These are phyloP conservation scores for Dendrobium catenatum DNA, from an alignment of 106 monocot genomes.

Conservation along the genomic window DNA sequence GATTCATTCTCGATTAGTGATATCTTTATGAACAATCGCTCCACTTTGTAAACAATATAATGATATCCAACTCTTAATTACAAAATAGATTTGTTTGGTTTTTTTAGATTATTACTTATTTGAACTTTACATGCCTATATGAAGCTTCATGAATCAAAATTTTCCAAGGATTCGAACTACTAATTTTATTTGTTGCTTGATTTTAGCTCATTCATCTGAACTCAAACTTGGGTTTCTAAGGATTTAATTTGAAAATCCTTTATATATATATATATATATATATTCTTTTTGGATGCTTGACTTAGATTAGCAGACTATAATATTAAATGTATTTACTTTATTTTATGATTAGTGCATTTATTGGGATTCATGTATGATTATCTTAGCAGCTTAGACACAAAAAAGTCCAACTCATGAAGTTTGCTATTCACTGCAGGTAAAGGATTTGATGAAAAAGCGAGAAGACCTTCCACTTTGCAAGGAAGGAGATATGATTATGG, in stretches of 20 bases:
- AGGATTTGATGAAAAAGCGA: slow-evolving; percentile 35
- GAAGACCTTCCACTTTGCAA: slow-evolving; percentile 74
- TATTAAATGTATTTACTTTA: not conserved
- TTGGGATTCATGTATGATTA: not conserved
- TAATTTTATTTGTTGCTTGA: not conserved
- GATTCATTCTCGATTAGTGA: no score
- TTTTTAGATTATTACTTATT: not conserved
- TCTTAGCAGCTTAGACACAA: not conserved
- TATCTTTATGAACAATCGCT: no score
- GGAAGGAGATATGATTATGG: slow-evolving; percentile 85
- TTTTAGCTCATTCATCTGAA: not conserved
- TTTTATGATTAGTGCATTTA: not conserved
- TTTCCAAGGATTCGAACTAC: not conserved
- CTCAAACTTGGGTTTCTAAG: not conserved
- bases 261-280: not conserved
- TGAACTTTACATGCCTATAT: not conserved
- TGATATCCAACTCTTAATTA: no score
- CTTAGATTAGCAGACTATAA: not conserved
- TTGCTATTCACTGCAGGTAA: not conserved
- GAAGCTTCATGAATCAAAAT: not conserved
- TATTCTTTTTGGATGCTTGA: not conserved
- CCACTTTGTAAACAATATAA: no score
- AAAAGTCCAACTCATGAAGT: not conserved
- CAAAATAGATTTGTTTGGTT: no score
- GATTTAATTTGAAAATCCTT: not conserved